Percentiles rank a stretch among this genome's conserved stretches.
phyloP scores from a whole-genome alignment of 495 filamentous ascomycete species.

The Neurospora pannonica region DNA sequence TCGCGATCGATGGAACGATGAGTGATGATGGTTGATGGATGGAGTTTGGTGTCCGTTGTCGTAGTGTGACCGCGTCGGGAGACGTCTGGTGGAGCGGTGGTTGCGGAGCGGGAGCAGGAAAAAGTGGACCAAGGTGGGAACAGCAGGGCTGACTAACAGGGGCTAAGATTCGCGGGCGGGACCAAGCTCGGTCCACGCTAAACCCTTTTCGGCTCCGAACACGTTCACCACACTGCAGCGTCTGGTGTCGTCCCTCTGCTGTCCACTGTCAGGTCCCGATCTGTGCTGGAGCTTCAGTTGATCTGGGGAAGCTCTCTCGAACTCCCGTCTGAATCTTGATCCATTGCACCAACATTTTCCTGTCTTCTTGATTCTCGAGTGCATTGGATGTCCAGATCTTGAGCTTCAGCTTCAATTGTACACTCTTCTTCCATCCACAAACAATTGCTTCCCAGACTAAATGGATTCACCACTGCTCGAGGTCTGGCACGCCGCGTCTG shows the following conservation, averaged over 20 bases:
- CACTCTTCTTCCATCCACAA: neutral
- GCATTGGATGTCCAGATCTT: neutral
- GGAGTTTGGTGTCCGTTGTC: neutral
- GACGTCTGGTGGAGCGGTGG: neutral
- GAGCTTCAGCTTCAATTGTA: neutral
- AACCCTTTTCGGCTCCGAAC: slow-evolving; percentile 13
- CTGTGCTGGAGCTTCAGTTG: neutral
- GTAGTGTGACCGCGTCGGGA: slow-evolving; percentile 1
- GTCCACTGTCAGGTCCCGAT: neutral
- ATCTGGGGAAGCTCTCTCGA: neutral
- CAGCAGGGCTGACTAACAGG: slow-evolving; percentile 1
- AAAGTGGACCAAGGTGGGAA: slow-evolving; percentile 10
- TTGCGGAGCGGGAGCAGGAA: neutral
- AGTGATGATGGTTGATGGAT: neutral
- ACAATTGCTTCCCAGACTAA: slow-evolving; percentile 14
- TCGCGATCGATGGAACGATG: neutral
- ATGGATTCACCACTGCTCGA: slow-evolving; percentile 70
- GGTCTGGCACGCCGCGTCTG: slow-evolving; percentile 80
- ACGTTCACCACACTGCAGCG: slow-evolving; percentile 6
- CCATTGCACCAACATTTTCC: neutral
- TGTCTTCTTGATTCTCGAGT: neutral
- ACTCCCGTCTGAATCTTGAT: neutral
- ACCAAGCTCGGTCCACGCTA: slow-evolving; percentile 5
- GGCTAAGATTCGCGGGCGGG: neutral
- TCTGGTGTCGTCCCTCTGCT: neutral